Base-by-base conservation (phyloP, 306 rosid genomes). In the Malus sylvestris region DNA sequence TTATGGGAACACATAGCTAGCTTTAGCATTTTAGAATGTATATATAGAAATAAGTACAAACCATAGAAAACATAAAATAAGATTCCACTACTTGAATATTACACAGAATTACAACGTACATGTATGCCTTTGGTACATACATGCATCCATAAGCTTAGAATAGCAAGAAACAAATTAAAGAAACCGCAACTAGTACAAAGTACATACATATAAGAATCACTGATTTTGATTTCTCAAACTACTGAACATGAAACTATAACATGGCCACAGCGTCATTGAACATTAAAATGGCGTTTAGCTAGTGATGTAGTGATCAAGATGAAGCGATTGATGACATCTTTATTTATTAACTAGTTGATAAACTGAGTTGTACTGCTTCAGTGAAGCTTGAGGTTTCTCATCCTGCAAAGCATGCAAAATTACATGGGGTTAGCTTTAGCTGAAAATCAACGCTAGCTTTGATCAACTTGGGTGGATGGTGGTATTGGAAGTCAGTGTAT, bases 311-410 rank as follows among this genome's bases (percentile, higher is more conserved):
- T 45, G 33, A 15, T 51, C 20, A 51, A 51, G 20, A 49, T 8
- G 27, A 22, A 63, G 66, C 52, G 40, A 75, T 70, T 51, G 55
- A 51, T 7, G 68, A 52, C 9, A 5, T 64, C 76, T 61, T 74
- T 78, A 72, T 42, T 66, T 72, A 75, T 73, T 19, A 75, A 72
- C 58, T 63, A 14, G 70, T 62, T 5, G 45, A 13, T 32, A 52
- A 20, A 13, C 52, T 10, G 53, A 71, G 15, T 71, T 52, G 10
- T 62, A 19, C 57, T 45, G 13, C 46, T 79, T 89, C 88, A 92
- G 63, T 85, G 79, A 76, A 89, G 89, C 74, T 76, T 92, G 83
- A 90, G 23, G 84, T 87, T 85, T 84, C 86, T 89, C 80, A 86
- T 52, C 93, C 98, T 95, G 92, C 78, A 84, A 72, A 80, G n/a